These are phyloP conservation scores for Sanguinoderma infundibulare DNA, from an alignment of 1,284 basidiomycete species.

Conservation along the genomic window DNA sequence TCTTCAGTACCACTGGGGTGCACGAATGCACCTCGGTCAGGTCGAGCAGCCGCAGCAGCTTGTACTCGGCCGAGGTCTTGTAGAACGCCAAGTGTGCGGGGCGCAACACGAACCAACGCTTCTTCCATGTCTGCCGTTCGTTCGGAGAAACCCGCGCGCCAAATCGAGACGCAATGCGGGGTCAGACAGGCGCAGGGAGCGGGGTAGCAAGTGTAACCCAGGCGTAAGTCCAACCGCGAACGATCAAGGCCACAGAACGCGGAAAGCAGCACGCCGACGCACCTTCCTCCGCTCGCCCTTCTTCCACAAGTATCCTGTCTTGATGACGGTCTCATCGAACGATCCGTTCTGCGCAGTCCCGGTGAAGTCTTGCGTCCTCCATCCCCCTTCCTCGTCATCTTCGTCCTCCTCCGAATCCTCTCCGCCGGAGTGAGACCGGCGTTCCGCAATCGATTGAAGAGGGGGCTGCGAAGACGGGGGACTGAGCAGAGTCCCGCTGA, in stretches of 20 bases:
- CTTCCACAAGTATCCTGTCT: constrained; percentile 86
- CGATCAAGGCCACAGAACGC: constrained; percentile 15
- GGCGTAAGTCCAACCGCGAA: constrained; percentile 8
- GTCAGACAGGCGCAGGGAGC: constrained; percentile 12
- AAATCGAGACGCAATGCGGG: constrained; percentile 19
- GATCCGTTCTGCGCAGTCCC: constrained; percentile 40
- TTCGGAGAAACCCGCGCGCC: constrained; percentile 18
- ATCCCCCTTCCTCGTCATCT: constrained; percentile 62
- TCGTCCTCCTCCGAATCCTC: constrained; percentile 75
- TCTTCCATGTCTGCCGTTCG: constrained; percentile 88
- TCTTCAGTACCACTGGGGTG: constrained; percentile 87
- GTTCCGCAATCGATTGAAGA: constrained; percentile 76
- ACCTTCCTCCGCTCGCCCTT: constrained; percentile 96
- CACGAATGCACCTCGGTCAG: constrained; percentile 91
- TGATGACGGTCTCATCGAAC: constrained; percentile 79
- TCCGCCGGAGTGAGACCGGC: constrained; percentile 69
- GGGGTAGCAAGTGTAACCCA: neutral
- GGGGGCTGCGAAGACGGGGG: constrained; percentile 47
- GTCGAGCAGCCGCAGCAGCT: constrained; percentile 89
- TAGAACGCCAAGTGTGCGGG: constrained; percentile 95
- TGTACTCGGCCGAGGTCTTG: constrained; percentile 94
- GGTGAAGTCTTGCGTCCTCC: constrained; percentile 51
- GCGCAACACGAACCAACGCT: constrained; percentile 96
- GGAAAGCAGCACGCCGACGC: constrained; percentile 29
- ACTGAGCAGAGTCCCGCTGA: constrained; percentile 21